Percentiles rank a stretch among this genome's conserved stretches.
Conservation (phyloP, 2,329 filamentous ascomycete genomes). For the Xylaria sp. region DNA sequence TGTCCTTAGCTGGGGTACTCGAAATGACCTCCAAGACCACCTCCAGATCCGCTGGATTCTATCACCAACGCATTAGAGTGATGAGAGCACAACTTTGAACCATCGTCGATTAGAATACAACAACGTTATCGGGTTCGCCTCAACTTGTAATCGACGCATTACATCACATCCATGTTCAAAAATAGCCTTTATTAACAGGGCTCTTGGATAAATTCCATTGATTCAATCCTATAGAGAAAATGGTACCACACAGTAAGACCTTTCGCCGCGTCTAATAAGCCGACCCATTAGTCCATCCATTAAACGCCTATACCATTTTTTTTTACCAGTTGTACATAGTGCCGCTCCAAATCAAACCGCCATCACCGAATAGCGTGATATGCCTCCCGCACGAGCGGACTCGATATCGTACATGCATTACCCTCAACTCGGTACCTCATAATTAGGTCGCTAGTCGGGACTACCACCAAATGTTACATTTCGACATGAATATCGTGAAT, state of each 20-base stretch:
- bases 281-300: constrained; percentile 4
- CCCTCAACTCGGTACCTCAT: not conserved
- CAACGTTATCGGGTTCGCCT: no score
- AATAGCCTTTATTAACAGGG: not conserved
- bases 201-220: not conserved
- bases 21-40: no score
- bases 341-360: constrained; percentile 3
- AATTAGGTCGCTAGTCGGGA: not conserved
- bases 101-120: no score
- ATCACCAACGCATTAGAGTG: no score
- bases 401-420: constrained; percentile 17
- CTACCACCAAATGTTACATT: constrained; percentile 13
- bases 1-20: no score
- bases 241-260: not conserved
- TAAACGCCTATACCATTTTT: constrained; percentile 11
- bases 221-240: constrained; percentile 11
- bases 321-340: not conserved
- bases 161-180: no score
- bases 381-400: not conserved
- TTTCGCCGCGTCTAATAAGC: constrained; percentile 9
- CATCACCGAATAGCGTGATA: not conserved
- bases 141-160: no score
- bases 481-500: constrained; percentile 11
- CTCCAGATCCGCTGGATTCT: no score
- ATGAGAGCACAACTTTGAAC: no score